Conservation (phyloP, 495 filamentous ascomycete species). For the Penicillium flavigenum region DNA sequence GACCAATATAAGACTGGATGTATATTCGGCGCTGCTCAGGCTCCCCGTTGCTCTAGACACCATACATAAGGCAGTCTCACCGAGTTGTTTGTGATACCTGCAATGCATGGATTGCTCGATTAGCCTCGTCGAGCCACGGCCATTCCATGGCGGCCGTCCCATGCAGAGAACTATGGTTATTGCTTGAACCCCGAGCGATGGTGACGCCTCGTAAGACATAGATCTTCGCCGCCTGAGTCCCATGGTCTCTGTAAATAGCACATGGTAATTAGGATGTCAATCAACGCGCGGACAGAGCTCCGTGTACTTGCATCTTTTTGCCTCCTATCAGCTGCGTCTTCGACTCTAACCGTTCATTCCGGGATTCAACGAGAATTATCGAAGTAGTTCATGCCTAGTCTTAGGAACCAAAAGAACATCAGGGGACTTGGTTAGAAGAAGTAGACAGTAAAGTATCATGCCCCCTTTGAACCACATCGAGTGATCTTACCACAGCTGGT, state of each 20-base stretch:
- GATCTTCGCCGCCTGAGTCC: conserved; percentile 16
- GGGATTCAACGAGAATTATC: conserved; percentile 11
- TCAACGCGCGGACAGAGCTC: conserved; percentile 13
- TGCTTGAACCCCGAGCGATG: conserved; percentile 17
- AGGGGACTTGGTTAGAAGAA: conserved; percentile 7
- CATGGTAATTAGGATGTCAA: conserved; percentile 12
- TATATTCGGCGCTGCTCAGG: conserved; percentile 9
- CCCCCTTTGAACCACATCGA: conserved; percentile 8
- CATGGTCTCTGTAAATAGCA: conserved; percentile 22
- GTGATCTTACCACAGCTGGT: conserved; percentile 4
- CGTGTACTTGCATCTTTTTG: conserved; percentile 11
- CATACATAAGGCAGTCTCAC: conserved; percentile 21
- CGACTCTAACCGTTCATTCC: conserved; percentile 19
- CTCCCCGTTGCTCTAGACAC: background rate
- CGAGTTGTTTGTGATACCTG: conserved; percentile 18
- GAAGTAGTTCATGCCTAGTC: conserved; percentile 1
- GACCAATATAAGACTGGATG: conserved; percentile 18
- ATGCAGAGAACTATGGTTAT: conserved; percentile 22
- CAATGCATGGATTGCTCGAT: conserved; percentile 22
- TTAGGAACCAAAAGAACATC: background rate
- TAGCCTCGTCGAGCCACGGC: conserved; percentile 21
- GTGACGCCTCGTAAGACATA: conserved; percentile 19
- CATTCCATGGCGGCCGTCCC: conserved; percentile 17
- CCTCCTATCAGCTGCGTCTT: conserved; percentile 23
- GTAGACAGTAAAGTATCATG: conserved; percentile 9